Base-by-base conservation (phyloP, 495 filamentous ascomycete genomes). In the Parathielavia hyrcaniae region DNA sequence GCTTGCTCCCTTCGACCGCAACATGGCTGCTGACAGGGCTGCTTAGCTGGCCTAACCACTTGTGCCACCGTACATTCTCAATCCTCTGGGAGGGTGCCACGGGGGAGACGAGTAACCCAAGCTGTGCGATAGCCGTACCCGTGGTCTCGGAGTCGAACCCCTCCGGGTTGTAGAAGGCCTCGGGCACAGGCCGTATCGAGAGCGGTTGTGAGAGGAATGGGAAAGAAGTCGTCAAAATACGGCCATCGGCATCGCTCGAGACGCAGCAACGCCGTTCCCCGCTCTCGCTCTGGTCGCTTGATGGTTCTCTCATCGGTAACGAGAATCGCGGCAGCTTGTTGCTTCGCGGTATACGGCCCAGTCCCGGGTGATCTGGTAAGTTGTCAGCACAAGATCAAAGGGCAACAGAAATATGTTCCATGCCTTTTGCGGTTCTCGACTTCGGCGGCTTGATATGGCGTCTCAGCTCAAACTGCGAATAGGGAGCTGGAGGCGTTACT, bases 71-170 rank as follows among this genome's bases (percentile, higher is more conserved):
- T 22, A 17, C 16, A 14, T 71, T 69, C 23, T 62, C 56, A 1
- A 26, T 40, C 22, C 61, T 57, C 35, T 66, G 61, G n/a, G 64
- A 68, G 10, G 43, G 10, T 10, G 63, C 60, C 2, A 69, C 55
- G 12, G 55, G 61, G 5, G 58, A 54, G 14, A 54, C 23, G 13
- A 32, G 19, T 11, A 41, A 55, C 5, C 65, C 67, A 46, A 65
- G 60, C 40, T 65, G 65, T 13, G 67, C 69, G 2, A 65, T 11
- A 35, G 53, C 54, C 26, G 63, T 71, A n/a, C 52, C 53, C 11
- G 56, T 62, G 20, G 63, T 56, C 14, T 56, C 55, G 23, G 69
- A 68, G 26, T 61, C 59, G 3, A 57, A 35, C 3, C 40, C 22
- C 8, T 41, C 43, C 8, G 48, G 26, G 19, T 35, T 36, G 43